A percentile compares a stretch with the other conserved stretches of the same genome.
Evolutionary conservation across 192 early-diverging fungal species (phyloP).

Genomic region (Rhizophagus sp.): DNA sequence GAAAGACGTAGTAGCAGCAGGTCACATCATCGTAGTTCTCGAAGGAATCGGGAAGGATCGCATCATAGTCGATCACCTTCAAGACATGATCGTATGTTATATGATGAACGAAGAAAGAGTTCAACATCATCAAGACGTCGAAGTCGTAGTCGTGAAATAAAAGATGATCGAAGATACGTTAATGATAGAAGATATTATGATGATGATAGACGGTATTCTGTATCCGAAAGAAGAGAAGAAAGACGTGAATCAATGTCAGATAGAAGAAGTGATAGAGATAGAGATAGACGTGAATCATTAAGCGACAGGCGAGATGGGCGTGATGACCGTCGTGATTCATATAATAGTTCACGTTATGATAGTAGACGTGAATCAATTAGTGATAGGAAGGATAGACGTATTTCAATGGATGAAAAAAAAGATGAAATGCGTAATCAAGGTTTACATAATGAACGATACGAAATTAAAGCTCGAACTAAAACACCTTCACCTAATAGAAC

Average conservation of each 20-base stretch:
- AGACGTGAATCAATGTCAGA: constrained; percentile 12
- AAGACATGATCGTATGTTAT: background rate
- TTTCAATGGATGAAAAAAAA: constrained; percentile 14
- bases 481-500: background rate
- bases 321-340: background rate
- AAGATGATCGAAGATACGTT: constrained; percentile 12
- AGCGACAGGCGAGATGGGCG: background rate
- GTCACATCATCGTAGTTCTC: background rate
- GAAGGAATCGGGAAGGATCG: background rate
- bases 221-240: constrained; percentile 1
- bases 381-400: background rate
- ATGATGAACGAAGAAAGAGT: constrained; percentile 1
- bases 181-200: constrained; percentile 4
- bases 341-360: background rate
- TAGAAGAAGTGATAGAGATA: background rate
- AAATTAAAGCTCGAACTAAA: background rate
- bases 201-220: constrained; percentile 18
- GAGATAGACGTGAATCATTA: constrained; percentile 3
- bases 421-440: constrained; percentile 1
- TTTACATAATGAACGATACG: background rate
- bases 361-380: background rate
- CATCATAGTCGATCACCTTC: constrained; percentile 5
- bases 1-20: constrained; percentile 13
- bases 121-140: constrained; percentile 11
- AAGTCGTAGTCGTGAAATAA: constrained; percentile 11